phyloP scores from a whole-genome alignment of 768 basidiomycete species.

The Antrodiella citrinella region DNA sequence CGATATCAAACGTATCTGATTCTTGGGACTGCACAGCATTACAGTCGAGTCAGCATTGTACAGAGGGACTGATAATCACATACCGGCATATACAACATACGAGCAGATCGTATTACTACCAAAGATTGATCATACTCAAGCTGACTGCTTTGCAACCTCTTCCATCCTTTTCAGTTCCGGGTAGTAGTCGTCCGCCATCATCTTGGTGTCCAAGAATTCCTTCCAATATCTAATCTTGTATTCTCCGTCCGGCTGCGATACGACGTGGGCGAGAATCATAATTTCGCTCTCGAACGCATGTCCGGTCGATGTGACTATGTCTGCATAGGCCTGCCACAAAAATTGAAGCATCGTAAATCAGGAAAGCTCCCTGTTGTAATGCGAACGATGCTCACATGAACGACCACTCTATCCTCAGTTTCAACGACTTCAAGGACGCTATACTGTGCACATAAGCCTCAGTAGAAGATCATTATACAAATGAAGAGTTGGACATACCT shows the following conservation, averaged over 20 bases:
- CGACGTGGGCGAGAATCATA: background rate
- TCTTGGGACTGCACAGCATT: too few relatives aligned
- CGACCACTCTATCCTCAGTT: background rate
- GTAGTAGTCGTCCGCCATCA: background rate
- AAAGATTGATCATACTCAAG: too few relatives aligned
- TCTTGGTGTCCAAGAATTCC: background rate
- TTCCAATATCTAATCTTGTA: background rate
- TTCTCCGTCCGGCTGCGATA: background rate
- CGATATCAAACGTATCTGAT: too few relatives aligned
- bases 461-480: background rate
- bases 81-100: too few relatives aligned
- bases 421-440: background rate
- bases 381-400: background rate
- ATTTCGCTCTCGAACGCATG: background rate
- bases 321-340: background rate
- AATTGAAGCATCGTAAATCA: background rate
- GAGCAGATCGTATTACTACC: too few relatives aligned
- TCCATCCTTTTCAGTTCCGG: background rate
- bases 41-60: too few relatives aligned
- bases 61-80: too few relatives aligned
- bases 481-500: background rate
- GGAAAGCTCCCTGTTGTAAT: background rate
- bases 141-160: too few relatives aligned
- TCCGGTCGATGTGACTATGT: background rate
- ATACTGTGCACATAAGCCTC: background rate